Conservation (phyloP, 2,329 filamentous ascomycete genomes). For the Microdochium trichocladiopsis region DNA sequence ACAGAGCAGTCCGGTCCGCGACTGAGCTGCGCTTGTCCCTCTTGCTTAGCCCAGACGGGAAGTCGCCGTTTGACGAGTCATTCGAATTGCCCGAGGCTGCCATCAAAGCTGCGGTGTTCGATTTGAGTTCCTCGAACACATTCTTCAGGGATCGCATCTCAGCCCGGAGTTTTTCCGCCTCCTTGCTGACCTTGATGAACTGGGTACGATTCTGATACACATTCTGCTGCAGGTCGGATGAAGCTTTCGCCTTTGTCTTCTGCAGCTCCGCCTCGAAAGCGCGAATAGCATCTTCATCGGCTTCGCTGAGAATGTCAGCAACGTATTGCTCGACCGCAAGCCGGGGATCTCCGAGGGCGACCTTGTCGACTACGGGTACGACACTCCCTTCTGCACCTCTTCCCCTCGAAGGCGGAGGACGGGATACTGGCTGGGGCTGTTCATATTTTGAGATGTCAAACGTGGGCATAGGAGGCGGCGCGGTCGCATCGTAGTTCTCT, state of each 20-base stretch:
- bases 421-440: conserved; percentile 32
- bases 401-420: conserved; percentile 46
- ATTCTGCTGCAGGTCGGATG: conserved; percentile 83
- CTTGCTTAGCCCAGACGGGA: conserved; percentile 52
- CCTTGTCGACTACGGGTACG: conserved; percentile 65
- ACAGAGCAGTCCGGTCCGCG: conserved; percentile 57
- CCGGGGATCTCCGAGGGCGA: conserved; percentile 71
- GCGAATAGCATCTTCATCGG: conserved; percentile 79
- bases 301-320: conserved; percentile 68
- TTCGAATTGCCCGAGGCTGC: conserved; percentile 48
- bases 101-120: conserved; percentile 62
- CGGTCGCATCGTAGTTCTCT: conserved; percentile 59
- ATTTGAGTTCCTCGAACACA: conserved; percentile 87
- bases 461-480: conserved; percentile 61
- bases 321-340: conserved; percentile 76
- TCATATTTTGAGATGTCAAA: conserved; percentile 47
- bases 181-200: conserved; percentile 99
- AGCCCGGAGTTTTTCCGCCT: conserved; percentile 93
- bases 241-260: conserved; percentile 70
- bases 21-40: conserved; percentile 87
- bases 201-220: conserved; percentile 96
- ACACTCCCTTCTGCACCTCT: conserved; percentile 36
- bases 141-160: conserved; percentile 90
- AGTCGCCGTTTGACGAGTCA: conserved; percentile 42
- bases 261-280: conserved; percentile 72